These are phyloP conservation scores for Jatropha curcas DNA, from an alignment of 345 rosid species.

Conservation along the genomic window DNA sequence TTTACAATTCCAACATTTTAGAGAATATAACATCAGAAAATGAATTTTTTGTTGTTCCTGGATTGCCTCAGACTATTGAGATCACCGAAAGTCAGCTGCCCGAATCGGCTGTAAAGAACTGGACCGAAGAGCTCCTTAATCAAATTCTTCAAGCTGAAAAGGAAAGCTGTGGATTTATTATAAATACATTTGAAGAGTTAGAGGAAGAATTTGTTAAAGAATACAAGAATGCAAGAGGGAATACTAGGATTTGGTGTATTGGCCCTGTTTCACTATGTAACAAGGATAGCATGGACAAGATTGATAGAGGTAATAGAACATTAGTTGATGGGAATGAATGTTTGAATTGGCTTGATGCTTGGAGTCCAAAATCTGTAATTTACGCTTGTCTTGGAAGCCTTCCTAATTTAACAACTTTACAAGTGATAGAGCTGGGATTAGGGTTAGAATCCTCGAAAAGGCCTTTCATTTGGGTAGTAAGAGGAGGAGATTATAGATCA, in stretches of 20 bases:
- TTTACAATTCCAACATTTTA: not conserved
- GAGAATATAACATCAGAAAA: not conserved
- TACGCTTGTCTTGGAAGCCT: slow-evolving; percentile 23
- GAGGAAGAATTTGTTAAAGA: slow-evolving; percentile 10
- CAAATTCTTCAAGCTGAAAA: too few species aligned
- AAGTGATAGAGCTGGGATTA: slow-evolving; percentile 15
- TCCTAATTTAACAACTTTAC: slow-evolving; percentile 7
- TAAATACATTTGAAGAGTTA: slow-evolving; percentile 23
- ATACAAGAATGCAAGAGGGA: not conserved
- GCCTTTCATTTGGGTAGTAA: slow-evolving; percentile 19
- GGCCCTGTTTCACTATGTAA: slow-evolving; percentile 23
- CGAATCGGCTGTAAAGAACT: too few species aligned
- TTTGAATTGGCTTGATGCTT: slow-evolving; percentile 1
- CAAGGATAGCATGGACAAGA: slow-evolving; percentile 9
- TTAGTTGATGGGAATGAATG: slow-evolving; percentile 3
- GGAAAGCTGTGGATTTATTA: not conserved
- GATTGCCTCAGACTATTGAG: slow-evolving; percentile 16
- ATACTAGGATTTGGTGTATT: slow-evolving; percentile 14
- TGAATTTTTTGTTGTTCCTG: slow-evolving; percentile 10
- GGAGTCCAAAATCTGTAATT: slow-evolving; percentile 1
- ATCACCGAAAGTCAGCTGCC: not conserved
- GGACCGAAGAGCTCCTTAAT: too few species aligned
- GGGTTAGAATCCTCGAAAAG: slow-evolving; percentile 17
- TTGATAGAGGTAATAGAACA: not conserved
- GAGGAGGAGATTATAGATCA: slow-evolving; percentile 10